Evolutionary conservation across 2,329 filamentous ascomycete species (phyloP).

Genomic region (Didymella pinodella): DNA sequence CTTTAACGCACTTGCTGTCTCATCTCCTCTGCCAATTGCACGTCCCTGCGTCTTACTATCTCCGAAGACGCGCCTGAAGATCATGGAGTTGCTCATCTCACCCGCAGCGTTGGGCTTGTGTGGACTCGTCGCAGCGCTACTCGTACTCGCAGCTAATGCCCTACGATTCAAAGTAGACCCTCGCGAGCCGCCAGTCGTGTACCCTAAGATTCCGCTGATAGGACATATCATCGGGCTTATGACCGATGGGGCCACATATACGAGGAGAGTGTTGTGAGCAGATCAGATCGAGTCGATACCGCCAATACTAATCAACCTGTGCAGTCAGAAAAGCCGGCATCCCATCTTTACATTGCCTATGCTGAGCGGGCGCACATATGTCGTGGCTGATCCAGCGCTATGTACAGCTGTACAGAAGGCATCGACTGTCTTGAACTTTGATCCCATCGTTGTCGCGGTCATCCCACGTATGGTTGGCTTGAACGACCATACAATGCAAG

Average conservation of each 20-base stretch:
- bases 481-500: slow-evolving; percentile 36
- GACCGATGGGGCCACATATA: slow-evolving; percentile 45
- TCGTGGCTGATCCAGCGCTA: slow-evolving; percentile 54
- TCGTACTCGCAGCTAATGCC: slow-evolving; percentile 16
- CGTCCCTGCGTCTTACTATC: not conserved
- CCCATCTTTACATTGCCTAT: slow-evolving; percentile 58
- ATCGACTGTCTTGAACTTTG: slow-evolving; percentile 54
- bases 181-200: slow-evolving; percentile 55
- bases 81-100: not conserved
- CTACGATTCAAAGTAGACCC: slow-evolving; percentile 33
- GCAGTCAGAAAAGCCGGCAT: slow-evolving; percentile 28
- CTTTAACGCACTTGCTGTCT: not conserved
- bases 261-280: slow-evolving; percentile 50
- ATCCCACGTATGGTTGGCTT: slow-evolving; percentile 52
- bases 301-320: not conserved
- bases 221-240: slow-evolving; percentile 59
- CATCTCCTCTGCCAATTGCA: not conserved
- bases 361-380: slow-evolving; percentile 55
- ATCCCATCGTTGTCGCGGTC: slow-evolving; percentile 53
- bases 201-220: slow-evolving; percentile 54
- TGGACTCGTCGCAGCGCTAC: slow-evolving; percentile 19
- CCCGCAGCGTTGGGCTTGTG: slow-evolving; percentile 7
- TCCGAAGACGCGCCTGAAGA: not conserved
- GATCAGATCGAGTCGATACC: not conserved
- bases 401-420: slow-evolving; percentile 52